A percentile compares a stretch with the other conserved stretches of the same genome.
These are phyloP conservation scores for Boletus sensibilis DNA, from an alignment of 768 basidiomycete genomes.

Conservation along the genomic window DNA sequence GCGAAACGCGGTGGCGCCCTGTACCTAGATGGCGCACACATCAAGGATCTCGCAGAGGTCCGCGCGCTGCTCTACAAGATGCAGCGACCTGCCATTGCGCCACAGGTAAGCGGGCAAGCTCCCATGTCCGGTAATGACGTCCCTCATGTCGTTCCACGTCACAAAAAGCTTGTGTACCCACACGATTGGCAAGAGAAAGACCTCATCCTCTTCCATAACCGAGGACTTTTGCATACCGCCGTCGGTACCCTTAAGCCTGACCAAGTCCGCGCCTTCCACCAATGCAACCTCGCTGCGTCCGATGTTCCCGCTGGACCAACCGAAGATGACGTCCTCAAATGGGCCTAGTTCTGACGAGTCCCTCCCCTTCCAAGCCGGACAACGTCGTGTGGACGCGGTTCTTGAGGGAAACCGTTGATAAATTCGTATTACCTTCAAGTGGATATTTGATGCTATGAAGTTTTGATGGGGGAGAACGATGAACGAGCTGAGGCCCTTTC, in stretches of 20 bases:
- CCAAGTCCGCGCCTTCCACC: constrained; percentile 51
- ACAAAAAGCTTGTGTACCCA: constrained; percentile 65
- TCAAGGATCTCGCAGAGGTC: constrained; percentile 74
- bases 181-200: constrained; percentile 80
- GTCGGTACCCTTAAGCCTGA: constrained; percentile 59
- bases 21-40: constrained; percentile 78
- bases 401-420: constrained; percentile 5
- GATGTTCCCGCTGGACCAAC: constrained; percentile 48
- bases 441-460: constrained; percentile 4
- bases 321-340: constrained; percentile 43
- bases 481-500: constrained; percentile 9
- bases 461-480: not conserved
- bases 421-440: not conserved
- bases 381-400: not conserved
- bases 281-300: constrained; percentile 58
- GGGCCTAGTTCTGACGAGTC: constrained; percentile 35
- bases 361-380: not conserved
- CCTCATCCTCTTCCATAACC: constrained; percentile 71
- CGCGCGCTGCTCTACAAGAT: constrained; percentile 78
- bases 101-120: constrained; percentile 42
- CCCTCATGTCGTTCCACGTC: not conserved
- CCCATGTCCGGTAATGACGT: not conserved
- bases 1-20: constrained; percentile 60
- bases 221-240: constrained; percentile 65
- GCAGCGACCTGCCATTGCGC: constrained; percentile 90